A percentile compares a stretch with the other conserved stretches of the same genome.
Conservation (phyloP, 2,329 filamentous ascomycete genomes). For the Penicillium sp. region DNA sequence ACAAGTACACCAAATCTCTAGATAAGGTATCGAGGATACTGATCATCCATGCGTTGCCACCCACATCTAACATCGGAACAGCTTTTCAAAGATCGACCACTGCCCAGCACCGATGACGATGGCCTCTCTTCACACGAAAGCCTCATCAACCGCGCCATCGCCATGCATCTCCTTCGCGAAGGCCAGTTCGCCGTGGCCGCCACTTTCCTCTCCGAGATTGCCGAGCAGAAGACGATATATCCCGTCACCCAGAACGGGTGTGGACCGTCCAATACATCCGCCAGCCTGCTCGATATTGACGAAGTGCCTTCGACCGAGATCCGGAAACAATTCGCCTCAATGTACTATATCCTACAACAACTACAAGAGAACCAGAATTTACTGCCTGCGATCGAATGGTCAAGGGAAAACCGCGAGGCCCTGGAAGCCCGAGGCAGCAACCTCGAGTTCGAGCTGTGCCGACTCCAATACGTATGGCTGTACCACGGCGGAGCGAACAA, state of each 20-base stretch:
- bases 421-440: constrained; percentile 80
- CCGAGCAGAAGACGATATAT: constrained; percentile 36
- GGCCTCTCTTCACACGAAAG: constrained; percentile 64
- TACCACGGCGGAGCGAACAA: constrained; percentile 61
- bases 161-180: constrained; percentile 91
- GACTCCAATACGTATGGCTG: constrained; percentile 80
- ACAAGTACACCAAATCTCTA: constrained; percentile 73
- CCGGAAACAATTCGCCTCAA: constrained; percentile 72
- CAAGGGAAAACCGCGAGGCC: constrained; percentile 57
- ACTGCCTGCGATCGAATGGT: constrained; percentile 78
- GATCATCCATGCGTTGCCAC: not conserved
- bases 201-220: constrained; percentile 69
- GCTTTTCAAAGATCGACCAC: constrained; percentile 59
- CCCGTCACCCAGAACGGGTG: not conserved
- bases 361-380: constrained; percentile 65
- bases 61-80: constrained; percentile 20
- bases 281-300: constrained; percentile 45
- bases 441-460: constrained; percentile 86
- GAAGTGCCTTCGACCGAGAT: constrained; percentile 58
- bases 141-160: constrained; percentile 84
- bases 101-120: constrained; percentile 70
- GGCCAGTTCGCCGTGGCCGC: constrained; percentile 83
- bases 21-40: constrained; percentile 55
- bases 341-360: constrained; percentile 81
- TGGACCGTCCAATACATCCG: constrained; percentile 10